phyloP scores from a whole-genome alignment of 306 rosid species.

The Gastrolobium bilobum region DNA sequence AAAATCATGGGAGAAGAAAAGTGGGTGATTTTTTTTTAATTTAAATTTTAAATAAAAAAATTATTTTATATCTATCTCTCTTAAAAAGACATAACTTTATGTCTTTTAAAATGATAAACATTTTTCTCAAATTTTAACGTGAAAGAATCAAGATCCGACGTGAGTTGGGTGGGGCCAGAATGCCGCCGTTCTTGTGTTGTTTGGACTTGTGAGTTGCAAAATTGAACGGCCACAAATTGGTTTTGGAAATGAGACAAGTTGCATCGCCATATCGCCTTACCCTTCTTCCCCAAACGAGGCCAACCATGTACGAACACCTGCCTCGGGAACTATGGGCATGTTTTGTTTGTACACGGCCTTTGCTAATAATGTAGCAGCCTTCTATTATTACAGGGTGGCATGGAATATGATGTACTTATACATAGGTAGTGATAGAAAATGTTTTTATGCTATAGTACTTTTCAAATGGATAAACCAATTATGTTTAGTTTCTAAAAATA shows the following conservation, averaged over 20 bases:
- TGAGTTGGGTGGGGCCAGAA: conserved; percentile 41
- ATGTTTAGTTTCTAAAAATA: too few species aligned
- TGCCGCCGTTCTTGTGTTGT: neutral
- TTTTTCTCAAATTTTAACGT: too few species aligned
- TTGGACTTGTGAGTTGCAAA: neutral
- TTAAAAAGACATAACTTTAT: too few species aligned
- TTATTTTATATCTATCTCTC: too few species aligned
- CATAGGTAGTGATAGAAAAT: too few species aligned
- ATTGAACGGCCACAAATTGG: conserved; percentile 50
- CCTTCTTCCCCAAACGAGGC: conserved; percentile 14
- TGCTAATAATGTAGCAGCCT: conserved; percentile 12
- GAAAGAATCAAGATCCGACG: too few species aligned
- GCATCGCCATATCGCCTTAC: conserved; percentile 43
- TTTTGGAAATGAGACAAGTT: conserved; percentile 32
- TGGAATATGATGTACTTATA: neutral
- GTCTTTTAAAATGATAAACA: too few species aligned
- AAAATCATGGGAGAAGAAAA: too few species aligned
- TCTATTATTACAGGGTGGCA: neutral
- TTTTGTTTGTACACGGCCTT: neutral
- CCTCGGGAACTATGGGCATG: neutral
- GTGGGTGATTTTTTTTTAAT: too few species aligned
- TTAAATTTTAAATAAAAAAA: too few species aligned
- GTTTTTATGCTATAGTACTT: too few species aligned
- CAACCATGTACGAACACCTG: conserved; percentile 31
- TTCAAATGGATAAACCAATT: too few species aligned